phyloP scores from a whole-genome alignment of 169 alveolate species.

The Plasmodium gonderi region DNA sequence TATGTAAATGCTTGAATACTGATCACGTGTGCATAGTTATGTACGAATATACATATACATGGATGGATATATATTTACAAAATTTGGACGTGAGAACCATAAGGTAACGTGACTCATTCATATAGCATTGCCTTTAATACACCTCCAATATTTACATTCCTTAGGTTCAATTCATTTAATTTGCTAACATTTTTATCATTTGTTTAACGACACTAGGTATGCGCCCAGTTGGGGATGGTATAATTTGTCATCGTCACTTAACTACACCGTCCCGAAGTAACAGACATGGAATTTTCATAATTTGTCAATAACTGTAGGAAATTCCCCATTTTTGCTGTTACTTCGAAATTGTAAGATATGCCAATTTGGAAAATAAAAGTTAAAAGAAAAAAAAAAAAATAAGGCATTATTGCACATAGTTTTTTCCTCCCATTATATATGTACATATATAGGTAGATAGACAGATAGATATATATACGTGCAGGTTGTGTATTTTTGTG shows the following conservation, averaged over 20 bases:
- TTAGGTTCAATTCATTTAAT: not conserved
- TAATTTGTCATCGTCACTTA: not conserved
- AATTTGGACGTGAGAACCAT: not conserved
- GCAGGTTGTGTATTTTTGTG: no score
- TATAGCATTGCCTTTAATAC: not conserved
- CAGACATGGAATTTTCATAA: no score
- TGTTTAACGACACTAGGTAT: not conserved
- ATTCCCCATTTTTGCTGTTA: not conserved
- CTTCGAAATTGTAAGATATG: not conserved
- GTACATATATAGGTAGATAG: no score
- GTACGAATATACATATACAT: not conserved
- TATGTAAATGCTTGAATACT: not conserved
- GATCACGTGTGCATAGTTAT: no score
- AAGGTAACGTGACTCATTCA: not conserved
- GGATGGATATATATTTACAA: not conserved
- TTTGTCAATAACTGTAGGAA: not conserved
- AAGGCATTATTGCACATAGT: no score
- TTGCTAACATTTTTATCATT: not conserved
- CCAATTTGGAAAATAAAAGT: not conserved
- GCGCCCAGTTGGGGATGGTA: not conserved
- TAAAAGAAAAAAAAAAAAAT: no score
- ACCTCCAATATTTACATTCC: not conserved
- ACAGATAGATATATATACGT: no score
- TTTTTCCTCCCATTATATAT: no score
- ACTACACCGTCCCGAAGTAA: not conserved